Conservation (phyloP, 805 yeast species). For the Kazachstania africana region DNA sequence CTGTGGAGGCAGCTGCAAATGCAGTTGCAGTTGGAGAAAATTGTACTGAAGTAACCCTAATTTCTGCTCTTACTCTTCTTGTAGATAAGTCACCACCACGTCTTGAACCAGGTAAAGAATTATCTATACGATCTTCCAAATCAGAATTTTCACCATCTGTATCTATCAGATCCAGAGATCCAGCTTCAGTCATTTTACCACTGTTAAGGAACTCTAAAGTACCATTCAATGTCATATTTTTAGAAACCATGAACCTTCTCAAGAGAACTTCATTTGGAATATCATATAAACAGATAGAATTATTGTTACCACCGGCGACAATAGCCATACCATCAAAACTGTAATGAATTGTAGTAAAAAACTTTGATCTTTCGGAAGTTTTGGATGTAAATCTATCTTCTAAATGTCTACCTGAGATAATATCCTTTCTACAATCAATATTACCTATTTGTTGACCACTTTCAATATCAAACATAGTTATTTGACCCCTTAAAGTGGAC, state of each 20-base stretch:
- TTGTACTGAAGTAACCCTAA: constrained; percentile 65
- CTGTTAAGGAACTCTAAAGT: constrained; percentile 72
- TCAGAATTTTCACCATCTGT: constrained; percentile 79
- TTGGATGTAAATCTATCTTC: constrained; percentile 74
- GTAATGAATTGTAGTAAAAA: constrained; percentile 69
- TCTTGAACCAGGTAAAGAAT: constrained; percentile 73
- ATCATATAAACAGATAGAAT: constrained; percentile 85
- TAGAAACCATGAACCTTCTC: constrained; percentile 71
- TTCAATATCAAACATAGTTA: constrained; percentile 74
- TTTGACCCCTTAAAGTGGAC: constrained; percentile 78
- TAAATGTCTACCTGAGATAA: constrained; percentile 71
- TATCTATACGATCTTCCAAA: constrained; percentile 68
- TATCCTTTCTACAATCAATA: constrained; percentile 79
- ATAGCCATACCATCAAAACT: constrained; percentile 82
- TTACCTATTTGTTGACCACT: constrained; percentile 68
- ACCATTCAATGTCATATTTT: constrained; percentile 85
- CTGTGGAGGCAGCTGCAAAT: constrained; percentile 92
- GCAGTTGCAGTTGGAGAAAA: constrained; percentile 86
- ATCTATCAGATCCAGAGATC: constrained; percentile 72
- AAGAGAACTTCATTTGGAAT: constrained; percentile 77
- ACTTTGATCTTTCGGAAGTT: constrained; percentile 74
- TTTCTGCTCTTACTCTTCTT: constrained; percentile 65
- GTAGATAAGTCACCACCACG: constrained; percentile 70
- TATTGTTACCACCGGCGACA: constrained; percentile 89
- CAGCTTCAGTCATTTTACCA: constrained; percentile 75